Evolutionary conservation across 192 early-diverging fungal species (phyloP).

Genomic region (Geranomyces michiganensis): DNA sequence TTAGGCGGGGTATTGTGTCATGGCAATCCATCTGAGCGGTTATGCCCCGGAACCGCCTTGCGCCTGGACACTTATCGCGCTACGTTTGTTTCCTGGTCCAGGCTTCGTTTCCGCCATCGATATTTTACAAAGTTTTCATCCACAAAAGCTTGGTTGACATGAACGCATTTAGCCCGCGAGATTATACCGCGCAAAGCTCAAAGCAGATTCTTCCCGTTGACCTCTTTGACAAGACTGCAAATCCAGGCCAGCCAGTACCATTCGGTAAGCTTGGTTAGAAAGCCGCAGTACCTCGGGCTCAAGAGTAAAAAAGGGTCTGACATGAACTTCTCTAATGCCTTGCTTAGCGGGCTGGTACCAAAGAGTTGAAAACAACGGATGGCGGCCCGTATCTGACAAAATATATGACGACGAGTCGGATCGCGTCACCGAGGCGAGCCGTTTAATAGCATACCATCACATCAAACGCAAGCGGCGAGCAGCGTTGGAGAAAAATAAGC

Average conservation of each 20-base stretch:
- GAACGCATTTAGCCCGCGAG: constrained; percentile 62
- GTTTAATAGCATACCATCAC: constrained; percentile 44
- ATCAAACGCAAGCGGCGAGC: constrained; percentile 47
- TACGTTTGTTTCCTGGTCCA: constrained; percentile 24
- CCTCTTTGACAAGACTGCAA: constrained; percentile 47
- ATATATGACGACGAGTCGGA: constrained; percentile 1
- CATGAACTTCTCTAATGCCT: not conserved
- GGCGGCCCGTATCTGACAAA: constrained; percentile 59
- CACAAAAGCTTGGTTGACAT: constrained; percentile 60
- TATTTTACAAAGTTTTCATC: constrained; percentile 66
- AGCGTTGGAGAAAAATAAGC: constrained; percentile 42
- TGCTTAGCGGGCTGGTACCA: constrained; percentile 56
- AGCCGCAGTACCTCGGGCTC: too few relatives aligned
- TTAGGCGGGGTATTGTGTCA: constrained; percentile 54
- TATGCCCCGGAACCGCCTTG: too few relatives aligned
- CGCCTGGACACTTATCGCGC: not conserved
- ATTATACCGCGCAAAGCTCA: constrained; percentile 50
- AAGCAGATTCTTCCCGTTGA: constrained; percentile 45
- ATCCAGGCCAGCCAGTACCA: not conserved
- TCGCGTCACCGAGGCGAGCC: not conserved
- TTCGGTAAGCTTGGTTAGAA: not conserved
- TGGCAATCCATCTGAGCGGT: too few relatives aligned
- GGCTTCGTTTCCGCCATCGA: constrained; percentile 57
- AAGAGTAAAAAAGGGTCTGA: not conserved
- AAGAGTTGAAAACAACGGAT: constrained; percentile 62